Base-by-base conservation (phyloP, 176 grass and related monocot genomes). In the Eleusine indica region DNA sequence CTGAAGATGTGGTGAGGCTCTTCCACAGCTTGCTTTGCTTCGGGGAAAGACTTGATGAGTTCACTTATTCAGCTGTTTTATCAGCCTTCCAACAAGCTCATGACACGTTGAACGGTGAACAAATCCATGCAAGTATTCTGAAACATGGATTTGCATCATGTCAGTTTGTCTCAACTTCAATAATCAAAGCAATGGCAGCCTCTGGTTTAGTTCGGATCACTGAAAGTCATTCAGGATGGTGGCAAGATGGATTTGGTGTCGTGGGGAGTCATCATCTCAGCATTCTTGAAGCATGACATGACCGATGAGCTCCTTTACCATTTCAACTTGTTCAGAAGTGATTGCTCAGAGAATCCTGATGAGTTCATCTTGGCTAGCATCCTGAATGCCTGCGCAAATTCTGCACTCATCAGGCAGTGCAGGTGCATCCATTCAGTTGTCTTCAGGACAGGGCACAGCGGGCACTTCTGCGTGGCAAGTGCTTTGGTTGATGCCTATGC, bases 401-500 rank as follows among this genome's bases (percentile, higher is more conserved):
- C 32, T 35, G 32, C 32, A 35, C 32, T 35, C 32, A 35, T 35
- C 32, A 35, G 32, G 32, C 32, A 35, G 0, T 35, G 32, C 32
- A 35, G 32, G 32, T 35, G 32, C 32, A 35, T 2, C 32, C 32
- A 35, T 35, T 35, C 32, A 35, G 2, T 35, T 58, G 75, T 86
- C 64, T 13, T 85, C 78, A 93, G 84, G 78, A 82, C 74, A 79
- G 82, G 88, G 13, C 80, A 87, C 28, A 52, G 60, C 15, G 67
- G 28, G 53, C 32, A 35, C 68, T 93, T 85, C 17, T 88, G 62
- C 3, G 91, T 90, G 16, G 78, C 85, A 8, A 90, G 85, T 29
- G 85, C 85, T 39, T 16, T 90, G 70, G 83, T 90, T 71, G 85
- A 93, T 43, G 85, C 88, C 29, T 93, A 90, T 16, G 91, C 91